These are phyloP conservation scores for Penicillium sp. DNA, from an alignment of 2,329 filamentous ascomycete genomes.

Conservation along the genomic window DNA sequence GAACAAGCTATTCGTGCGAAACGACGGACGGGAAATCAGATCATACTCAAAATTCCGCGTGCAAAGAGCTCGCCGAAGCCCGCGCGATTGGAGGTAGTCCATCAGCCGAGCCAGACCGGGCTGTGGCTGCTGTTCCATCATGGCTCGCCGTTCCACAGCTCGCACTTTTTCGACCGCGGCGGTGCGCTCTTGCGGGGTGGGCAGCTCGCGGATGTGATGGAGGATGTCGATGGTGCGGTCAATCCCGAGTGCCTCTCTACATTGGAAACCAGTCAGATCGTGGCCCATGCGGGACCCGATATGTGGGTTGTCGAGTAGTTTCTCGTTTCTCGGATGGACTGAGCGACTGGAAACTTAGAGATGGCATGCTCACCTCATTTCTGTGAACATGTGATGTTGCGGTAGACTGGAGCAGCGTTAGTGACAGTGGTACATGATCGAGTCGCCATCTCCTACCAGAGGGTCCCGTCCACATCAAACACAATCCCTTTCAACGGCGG, in stretches of 20 bases:
- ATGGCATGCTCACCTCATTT: conserved; percentile 71
- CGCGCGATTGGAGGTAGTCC: conserved; percentile 68
- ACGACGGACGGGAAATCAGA: not conserved
- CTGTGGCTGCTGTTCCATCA: conserved; percentile 76
- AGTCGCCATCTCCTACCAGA: conserved; percentile 73
- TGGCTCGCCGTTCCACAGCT: conserved; percentile 74
- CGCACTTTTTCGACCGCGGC: conserved; percentile 71
- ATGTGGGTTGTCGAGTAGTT: no score
- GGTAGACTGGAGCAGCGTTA: conserved; percentile 60
- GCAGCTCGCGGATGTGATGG: conserved; percentile 75
- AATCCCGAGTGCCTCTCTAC: conserved; percentile 64
- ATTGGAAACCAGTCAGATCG: not conserved
- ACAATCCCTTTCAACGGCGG: conserved; percentile 59
- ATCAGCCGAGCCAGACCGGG: conserved; percentile 75
- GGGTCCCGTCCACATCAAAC: conserved; percentile 93
- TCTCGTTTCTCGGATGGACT: no score
- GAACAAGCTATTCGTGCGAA: not conserved
- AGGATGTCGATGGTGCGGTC: conserved; percentile 75
- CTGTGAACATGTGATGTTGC: conserved; percentile 90
- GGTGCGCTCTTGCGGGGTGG: conserved; percentile 56
- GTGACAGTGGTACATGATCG: conserved; percentile 3
- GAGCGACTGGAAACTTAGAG: no score
- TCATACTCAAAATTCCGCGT: conserved; percentile 86
- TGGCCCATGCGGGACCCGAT: no score
- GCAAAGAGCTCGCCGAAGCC: conserved; percentile 77